phyloP scores from a whole-genome alignment of 805 yeast genomes.

The Ogataea pilisensis region DNA sequence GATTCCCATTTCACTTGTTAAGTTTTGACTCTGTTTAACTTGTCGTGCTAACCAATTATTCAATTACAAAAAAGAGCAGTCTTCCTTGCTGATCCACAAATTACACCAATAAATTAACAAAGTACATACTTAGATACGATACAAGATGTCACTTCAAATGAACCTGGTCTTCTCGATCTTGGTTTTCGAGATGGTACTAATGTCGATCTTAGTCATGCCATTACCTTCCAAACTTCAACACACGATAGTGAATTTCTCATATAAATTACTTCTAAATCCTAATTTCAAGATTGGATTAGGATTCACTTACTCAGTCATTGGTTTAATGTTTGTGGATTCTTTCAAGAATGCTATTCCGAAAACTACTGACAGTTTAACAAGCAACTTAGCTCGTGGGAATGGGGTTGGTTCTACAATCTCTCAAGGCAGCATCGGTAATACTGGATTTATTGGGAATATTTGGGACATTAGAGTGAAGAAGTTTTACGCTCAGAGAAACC shows the following conservation, averaged over 20 bases:
- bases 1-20: too few species aligned
- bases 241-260: constrained; percentile 33
- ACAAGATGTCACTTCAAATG: constrained; percentile 30
- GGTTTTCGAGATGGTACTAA: constrained; percentile 40
- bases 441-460: constrained; percentile 16
- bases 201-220: constrained; percentile 44
- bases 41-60: too few species aligned
- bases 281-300: constrained; percentile 40
- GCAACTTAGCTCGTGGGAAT: neutral
- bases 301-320: constrained; percentile 36
- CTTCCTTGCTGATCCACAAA: neutral
- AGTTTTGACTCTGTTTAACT: too few species aligned
- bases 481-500: constrained; percentile 54
- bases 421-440: constrained; percentile 1
- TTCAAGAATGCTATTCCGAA: constrained; percentile 22
- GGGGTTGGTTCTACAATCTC: neutral
- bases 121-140: neutral
- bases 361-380: constrained; percentile 3
- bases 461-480: constrained; percentile 40
- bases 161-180: constrained; percentile 36
- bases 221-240: constrained; percentile 41
- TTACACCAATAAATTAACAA: neutral
- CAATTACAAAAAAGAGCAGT: too few species aligned
- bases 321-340: constrained; percentile 48
- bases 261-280: constrained; percentile 28